Conservation (phyloP, 805 yeast species). For the Candida sithepensis region DNA sequence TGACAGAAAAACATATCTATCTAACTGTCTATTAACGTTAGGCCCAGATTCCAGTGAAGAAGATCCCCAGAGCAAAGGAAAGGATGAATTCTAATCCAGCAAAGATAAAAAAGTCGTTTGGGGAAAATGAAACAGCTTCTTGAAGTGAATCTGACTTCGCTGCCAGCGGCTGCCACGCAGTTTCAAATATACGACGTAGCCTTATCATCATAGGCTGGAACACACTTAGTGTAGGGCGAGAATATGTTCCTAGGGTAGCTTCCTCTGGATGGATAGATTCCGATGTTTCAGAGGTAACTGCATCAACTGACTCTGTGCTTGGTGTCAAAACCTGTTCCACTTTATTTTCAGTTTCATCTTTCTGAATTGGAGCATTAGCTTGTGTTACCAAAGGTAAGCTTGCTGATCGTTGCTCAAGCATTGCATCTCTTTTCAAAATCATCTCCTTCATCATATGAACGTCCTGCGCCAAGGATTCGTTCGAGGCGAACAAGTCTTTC, state of each 20-base stretch:
- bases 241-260: not conserved
- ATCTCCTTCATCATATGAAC: slow-evolving; percentile 16
- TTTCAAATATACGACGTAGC: not conserved
- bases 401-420: not conserved
- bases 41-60: not conserved
- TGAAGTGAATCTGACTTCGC: not conserved
- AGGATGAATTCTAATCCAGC: not conserved
- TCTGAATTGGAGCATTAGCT: not conserved
- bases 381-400: not conserved
- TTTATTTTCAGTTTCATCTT: not conserved
- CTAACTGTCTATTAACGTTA: not conserved
- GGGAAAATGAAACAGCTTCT: not conserved
- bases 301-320: not conserved
- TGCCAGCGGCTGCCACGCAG: not conserved
- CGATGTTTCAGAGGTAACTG: too few relatives aligned
- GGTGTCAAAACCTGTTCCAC: not conserved
- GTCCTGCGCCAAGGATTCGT: slow-evolving; percentile 16
- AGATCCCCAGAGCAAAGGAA: not conserved
- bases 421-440: slow-evolving; percentile 8
- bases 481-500: slow-evolving; percentile 44
- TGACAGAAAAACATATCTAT: not conserved
- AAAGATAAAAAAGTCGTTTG: not conserved
- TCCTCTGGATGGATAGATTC: not conserved
- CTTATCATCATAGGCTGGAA: not conserved
- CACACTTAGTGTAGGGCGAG: not conserved